Evolutionary conservation across 495 filamentous ascomycete genomes (phyloP), one percentile per base, ranked within the genome.

Genomic region (Pseudevernia furfuracea): DNA sequence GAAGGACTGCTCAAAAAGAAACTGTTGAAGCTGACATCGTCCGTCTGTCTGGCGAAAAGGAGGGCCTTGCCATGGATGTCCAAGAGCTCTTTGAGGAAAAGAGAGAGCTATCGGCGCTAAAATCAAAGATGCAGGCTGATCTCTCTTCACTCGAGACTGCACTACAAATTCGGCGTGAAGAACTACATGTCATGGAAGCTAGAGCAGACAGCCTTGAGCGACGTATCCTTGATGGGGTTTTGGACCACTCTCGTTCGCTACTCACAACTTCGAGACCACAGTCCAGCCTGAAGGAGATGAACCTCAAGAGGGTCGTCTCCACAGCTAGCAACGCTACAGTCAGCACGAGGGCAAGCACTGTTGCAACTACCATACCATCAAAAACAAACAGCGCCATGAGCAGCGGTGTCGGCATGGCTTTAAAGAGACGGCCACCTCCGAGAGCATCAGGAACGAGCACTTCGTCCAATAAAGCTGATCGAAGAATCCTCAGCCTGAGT

Each of bases 181-280:
- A 98, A 73, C 86, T 97, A 62, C 83, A 90, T 48, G 80, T 85
- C 32, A 95, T 98, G 87, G 91, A 96, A 71, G 82, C 84, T 12
- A 86, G 91, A 58, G 92, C 92, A 14, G 90, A 96, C 67, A 82
- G 83, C 32, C 80, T 98, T 2, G 94, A 98, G 77, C 87, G 92
- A 53, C 84, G 93, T 14, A 96, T 98, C 64, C 77, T 98, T 37
- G 93, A 97, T 63, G 91, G 92, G 37, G 90, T 97, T 46, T 91
- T 98, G 66, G 92, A 98, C 70, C 92, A 97, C 70, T 96, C 94
- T 39, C 87, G 91, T 25, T 86, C 88, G 9, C 79, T 97, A 23
- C 82, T 97, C 49, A 69, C 68, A 34, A 84, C 95, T 63, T 83
- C 84, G 21, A 78, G 81, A 23, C 76, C 77, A 39, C 75, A 57